Conservation (phyloP, 1,284 basidiomycete genomes). For the Ustilago xerochloae region DNA sequence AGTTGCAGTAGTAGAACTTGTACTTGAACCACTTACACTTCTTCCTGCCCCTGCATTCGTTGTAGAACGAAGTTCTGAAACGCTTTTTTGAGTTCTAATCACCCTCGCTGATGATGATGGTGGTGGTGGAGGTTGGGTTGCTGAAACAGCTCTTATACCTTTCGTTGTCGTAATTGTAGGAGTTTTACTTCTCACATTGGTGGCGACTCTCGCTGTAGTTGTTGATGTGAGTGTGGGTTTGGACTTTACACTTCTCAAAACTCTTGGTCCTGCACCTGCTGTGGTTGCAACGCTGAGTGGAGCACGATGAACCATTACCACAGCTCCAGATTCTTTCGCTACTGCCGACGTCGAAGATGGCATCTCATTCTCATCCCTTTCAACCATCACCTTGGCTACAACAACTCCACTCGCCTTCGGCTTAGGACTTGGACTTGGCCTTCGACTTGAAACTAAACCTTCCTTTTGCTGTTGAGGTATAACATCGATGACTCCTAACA, state of each 20-base stretch:
- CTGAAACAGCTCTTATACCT: constrained; percentile 13
- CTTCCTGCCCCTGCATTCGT: not conserved
- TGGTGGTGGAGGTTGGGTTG: not conserved
- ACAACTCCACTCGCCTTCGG: too few species aligned
- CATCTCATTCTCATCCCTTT: constrained; percentile 8
- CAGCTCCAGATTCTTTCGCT: too few species aligned
- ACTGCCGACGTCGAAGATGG: not conserved
- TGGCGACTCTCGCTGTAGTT: not conserved
- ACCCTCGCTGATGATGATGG: not conserved
- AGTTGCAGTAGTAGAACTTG: constrained; percentile 3
- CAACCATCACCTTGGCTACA: not conserved
- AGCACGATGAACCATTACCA: constrained; percentile 18
- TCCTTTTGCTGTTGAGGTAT: constrained; percentile 21
- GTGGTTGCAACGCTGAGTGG: constrained; percentile 1
- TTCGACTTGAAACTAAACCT: not conserved
- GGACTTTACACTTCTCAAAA: constrained; percentile 4
- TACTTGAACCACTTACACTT: constrained; percentile 9
- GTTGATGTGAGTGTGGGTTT: constrained; percentile 5
- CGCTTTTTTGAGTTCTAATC: constrained; percentile 29
- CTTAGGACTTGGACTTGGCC: not conserved
- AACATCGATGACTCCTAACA: constrained; percentile 32
- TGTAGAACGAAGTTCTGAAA: constrained; percentile 6
- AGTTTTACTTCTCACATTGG: constrained; percentile 6
- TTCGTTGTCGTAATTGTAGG: not conserved
- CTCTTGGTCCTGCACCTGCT: not conserved